Percentiles rank a stretch among this genome's conserved stretches.
Conservation (phyloP, 495 filamentous ascomycete genomes). For the Pyronema omphalodes region DNA sequence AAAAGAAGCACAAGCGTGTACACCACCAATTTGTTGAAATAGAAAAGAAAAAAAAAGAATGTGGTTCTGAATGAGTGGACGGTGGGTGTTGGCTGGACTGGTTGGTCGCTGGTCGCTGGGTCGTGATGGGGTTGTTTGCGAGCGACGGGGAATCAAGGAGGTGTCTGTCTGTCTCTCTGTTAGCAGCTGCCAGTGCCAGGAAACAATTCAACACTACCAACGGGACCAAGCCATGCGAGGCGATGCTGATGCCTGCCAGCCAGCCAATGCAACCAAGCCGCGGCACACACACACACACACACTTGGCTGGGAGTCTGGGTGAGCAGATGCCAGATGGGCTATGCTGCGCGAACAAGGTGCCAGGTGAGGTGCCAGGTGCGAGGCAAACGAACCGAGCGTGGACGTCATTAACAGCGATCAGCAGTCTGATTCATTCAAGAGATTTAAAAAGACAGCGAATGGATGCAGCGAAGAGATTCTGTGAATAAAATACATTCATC, state of each 20-base stretch:
- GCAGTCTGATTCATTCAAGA: neutral
- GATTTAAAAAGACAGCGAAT: neutral
- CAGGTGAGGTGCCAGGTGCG: too few relatives aligned
- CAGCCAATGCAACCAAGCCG: too few relatives aligned
- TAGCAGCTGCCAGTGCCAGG: neutral
- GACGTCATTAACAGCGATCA: neutral
- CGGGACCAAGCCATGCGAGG: too few relatives aligned
- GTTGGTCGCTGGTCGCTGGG: neutral
- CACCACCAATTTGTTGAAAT: too few relatives aligned
- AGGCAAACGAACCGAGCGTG: neutral
- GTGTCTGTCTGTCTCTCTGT: too few relatives aligned
- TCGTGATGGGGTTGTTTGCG: neutral
- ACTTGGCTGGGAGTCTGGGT: too few relatives aligned
- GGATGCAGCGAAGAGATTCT: neutral
- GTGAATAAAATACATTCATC: too few relatives aligned
- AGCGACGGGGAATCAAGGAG: neutral
- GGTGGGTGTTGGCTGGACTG: neutral
- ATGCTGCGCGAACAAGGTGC: too few relatives aligned
- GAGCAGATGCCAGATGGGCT: too few relatives aligned
- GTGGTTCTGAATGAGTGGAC: neutral
- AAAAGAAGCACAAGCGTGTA: too few relatives aligned
- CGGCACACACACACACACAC: too few relatives aligned
- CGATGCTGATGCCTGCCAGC: too few relatives aligned
- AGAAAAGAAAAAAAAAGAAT: neutral
- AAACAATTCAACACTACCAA: neutral